Conservation (phyloP, 2,329 filamentous ascomycete species). For the Aspergillus phoenicis region DNA sequence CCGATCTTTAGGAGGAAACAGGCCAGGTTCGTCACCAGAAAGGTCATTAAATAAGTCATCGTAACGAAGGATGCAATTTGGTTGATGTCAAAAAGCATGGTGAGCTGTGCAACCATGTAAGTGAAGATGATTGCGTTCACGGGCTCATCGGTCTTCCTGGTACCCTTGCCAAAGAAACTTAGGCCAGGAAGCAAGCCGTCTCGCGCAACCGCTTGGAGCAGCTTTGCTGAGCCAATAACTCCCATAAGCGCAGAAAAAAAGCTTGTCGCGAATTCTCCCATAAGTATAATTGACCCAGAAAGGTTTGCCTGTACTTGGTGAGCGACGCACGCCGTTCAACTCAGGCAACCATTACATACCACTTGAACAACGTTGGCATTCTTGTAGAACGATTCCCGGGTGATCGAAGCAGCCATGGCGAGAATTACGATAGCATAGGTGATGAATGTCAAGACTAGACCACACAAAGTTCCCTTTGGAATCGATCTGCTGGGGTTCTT, state of each 20-base stretch:
- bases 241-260: constrained; percentile 89
- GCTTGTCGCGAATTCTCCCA: constrained; percentile 79
- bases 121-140: constrained; percentile 75
- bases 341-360: constrained; percentile 37
- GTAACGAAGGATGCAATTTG: constrained; percentile 87
- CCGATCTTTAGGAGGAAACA: constrained; percentile 85
- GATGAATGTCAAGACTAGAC: constrained; percentile 73
- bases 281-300: constrained; percentile 72
- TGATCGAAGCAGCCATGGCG: constrained; percentile 75
- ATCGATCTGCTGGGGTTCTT: constrained; percentile 82
- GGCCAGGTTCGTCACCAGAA: constrained; percentile 83
- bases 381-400: constrained; percentile 70
- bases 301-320: constrained; percentile 62
- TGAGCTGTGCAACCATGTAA: constrained; percentile 73
- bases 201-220: constrained; percentile 78
- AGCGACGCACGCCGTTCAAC: constrained; percentile 2
- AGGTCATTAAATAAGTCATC: constrained; percentile 92
- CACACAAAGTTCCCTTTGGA: constrained; percentile 78
- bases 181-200: constrained; percentile 79
- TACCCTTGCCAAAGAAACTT: constrained; percentile 72
- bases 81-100: constrained; percentile 81
- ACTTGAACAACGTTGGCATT: constrained; percentile 80
- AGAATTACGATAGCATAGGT: constrained; percentile 76
- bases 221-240: constrained; percentile 79
- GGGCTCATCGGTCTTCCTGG: constrained; percentile 71